Base-by-base conservation (phyloP, 768 basidiomycete genomes). In the Amanita pseudoporphyria region DNA sequence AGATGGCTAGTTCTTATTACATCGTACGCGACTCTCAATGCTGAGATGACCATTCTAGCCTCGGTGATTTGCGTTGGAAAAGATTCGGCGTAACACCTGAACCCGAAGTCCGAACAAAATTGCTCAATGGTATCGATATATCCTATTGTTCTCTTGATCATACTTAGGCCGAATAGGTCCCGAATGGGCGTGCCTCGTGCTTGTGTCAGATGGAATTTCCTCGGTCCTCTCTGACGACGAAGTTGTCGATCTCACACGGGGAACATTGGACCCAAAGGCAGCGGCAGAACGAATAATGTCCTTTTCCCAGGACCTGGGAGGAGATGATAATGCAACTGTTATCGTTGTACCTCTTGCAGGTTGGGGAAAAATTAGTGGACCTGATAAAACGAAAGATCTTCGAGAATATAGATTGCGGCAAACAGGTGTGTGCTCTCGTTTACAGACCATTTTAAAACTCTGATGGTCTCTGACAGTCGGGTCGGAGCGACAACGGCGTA, bases 171-270 rank as follows among this genome's bases (percentile, higher is more conserved):
- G 35, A 50, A 9, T 57, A 93, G 94, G 89, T 45, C 63, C 71
- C 7, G 81, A 89, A 47, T 93, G 89, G 80, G 84, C 93, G 0
- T 95, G 84, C 62, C 73, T 94, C 57, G 76, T 93, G 24, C 72
- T 95, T 12, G 72, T 94, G n/a, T 94, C 93, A 9, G 96, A 99
- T 63, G 96, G 96, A 5, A 77, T 98, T 43, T 88, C 92, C 1
- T 90, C 89, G 31, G 77, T 88, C 40, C 74, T 96, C 37, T 93
- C 93, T 0, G 93, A 98, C 62, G 87, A 89, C 53, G 96, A 99
- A 67, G 84, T 99, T 53, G 81, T 89, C 28, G 96, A 98, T 63
- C 79, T 99, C 38, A 85, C 83, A 5, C 74, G 93, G 44, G 72
- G 72, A 39, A 79, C 84, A 6, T 62, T 67, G 7, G 78, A 82